phyloP scores from a whole-genome alignment of 345 rosid genomes.

The Reutealis trisperma region DNA sequence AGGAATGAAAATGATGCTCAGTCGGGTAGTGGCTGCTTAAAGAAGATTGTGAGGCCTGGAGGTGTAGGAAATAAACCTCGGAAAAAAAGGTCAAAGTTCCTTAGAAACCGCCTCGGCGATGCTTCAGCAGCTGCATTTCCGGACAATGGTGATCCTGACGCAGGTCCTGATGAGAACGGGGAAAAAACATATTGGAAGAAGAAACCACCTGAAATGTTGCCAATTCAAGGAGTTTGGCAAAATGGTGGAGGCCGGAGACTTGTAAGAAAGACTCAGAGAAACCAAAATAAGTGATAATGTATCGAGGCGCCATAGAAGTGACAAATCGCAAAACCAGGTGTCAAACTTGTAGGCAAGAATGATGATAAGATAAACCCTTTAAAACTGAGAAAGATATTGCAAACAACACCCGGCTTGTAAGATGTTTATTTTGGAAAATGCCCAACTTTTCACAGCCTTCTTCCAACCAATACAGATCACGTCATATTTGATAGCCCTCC shows the following conservation, averaged over 20 bases:
- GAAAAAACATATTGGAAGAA: not conserved
- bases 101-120: slow-evolving; percentile 20
- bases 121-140: slow-evolving; percentile 3
- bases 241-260: slow-evolving; percentile 24
- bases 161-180: not conserved
- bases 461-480: too few species aligned
- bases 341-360: not conserved
- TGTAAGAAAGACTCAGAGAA: slow-evolving; percentile 5
- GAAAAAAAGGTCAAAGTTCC: slow-evolving; percentile 15
- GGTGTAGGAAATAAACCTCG: slow-evolving; percentile 19
- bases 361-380: too few species aligned
- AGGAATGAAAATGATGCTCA: slow-evolving; percentile 1
- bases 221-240: slow-evolving; percentile 24
- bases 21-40: not conserved
- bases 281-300: not conserved
- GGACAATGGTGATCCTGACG: not conserved
- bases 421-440: not conserved
- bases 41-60: not conserved
- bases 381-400: too few species aligned
- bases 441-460: too few species aligned
- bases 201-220: slow-evolving; percentile 2
- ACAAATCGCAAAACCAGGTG: not conserved
- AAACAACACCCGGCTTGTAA: too few species aligned
- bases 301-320: not conserved
- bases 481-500: too few species aligned